Evolutionary conservation across 116 monocot genomes (phyloP), one percentile per base, ranked within the genome.

Genomic region (Cymodocea nodosa): DNA sequence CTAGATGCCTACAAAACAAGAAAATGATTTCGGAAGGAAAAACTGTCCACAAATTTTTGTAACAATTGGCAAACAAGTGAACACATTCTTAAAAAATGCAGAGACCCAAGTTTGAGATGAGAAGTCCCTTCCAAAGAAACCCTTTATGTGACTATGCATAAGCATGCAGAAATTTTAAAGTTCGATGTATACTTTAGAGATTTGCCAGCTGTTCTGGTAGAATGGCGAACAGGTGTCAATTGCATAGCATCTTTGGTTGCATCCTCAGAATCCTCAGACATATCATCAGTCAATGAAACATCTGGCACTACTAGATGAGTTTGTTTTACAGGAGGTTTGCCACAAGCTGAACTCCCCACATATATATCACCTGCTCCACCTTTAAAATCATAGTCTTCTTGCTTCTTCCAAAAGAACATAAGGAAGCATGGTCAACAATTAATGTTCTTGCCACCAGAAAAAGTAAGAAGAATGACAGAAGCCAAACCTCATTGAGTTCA

Each of bases 161-260:
- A 56, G 6, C 61, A 61, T 18, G 18, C n/a, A 16, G 4, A n/a
- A 15, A n/a, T 70, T 60, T 48, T 51, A 20, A 48, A 36, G 5
- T 59, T 67, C 66, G 9, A 77, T 50, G 39, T 51, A 51, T 77
- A 95, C 95, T 76, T 90, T 22, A 78, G 66, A 55, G 68, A 70
- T 73, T 81, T 87, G 18, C 83, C 84, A 16, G 85, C 67, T 68
- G 73, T 81, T 81, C 95, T 84, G 67, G 83, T 75, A 60, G 95
- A 95, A 13, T 95, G 87, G 15, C 95, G 74, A 71, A 72, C 62
- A 60, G 95, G 85, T 44, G 89, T 82, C 52, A 52, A 54, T 76
- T 69, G 78, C 18, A 50, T 67, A 34, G 18, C 0, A 50, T 64
- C 50, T 60, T 51, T 54, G 34, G 54, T 44, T 71, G 55, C 49